Percentiles rank a stretch among this genome's conserved stretches.
phyloP scores from a whole-genome alignment of 371 early-diverging fungal genomes.

The Apophysomyces elegans region DNA sequence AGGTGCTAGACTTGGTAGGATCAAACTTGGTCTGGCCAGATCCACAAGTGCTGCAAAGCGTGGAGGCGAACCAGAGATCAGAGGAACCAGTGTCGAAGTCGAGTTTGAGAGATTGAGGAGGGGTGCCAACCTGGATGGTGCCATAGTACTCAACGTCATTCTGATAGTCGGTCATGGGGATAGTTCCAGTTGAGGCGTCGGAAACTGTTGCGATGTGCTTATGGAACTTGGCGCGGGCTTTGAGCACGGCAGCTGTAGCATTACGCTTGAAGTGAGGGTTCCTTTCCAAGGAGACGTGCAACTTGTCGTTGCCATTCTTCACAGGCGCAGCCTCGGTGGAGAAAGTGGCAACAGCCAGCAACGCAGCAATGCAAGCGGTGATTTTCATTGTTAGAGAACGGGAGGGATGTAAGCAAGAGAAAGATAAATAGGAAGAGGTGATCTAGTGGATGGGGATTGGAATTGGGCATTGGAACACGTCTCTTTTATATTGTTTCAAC shows the following conservation, averaged over 20 bases:
- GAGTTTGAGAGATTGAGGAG: slow-evolving; percentile 76
- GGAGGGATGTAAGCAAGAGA: not conserved
- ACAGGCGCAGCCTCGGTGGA: slow-evolving; percentile 14
- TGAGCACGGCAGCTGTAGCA: slow-evolving; percentile 11
- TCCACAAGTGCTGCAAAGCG: slow-evolving; percentile 25
- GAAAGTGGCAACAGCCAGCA: slow-evolving; percentile 12
- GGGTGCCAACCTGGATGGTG: slow-evolving; percentile 80
- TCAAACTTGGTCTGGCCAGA: slow-evolving; percentile 36
- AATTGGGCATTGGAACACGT: not conserved
- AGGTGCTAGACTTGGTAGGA: slow-evolving; percentile 41
- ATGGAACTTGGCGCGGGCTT: slow-evolving; percentile 17
- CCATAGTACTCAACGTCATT: slow-evolving; percentile 71
- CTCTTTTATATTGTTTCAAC: slow-evolving; percentile 6
- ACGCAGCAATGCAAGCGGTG: slow-evolving; percentile 12
- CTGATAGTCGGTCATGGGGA: slow-evolving; percentile 28
- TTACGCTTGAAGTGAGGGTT: slow-evolving; percentile 26
- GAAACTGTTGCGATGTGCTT: not conserved
- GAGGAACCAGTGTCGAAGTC: slow-evolving; percentile 89
- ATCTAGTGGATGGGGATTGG: not conserved
- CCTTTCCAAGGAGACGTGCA: not conserved
- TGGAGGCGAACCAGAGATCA: slow-evolving; percentile 38
- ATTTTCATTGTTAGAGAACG: slow-evolving; percentile 11
- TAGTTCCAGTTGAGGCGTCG: slow-evolving; percentile 9
- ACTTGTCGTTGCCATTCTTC: not conserved
- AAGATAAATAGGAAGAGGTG: slow-evolving; percentile 1